phyloP scores from a whole-genome alignment of 768 basidiomycete species.

The Tricholomella constricta region DNA sequence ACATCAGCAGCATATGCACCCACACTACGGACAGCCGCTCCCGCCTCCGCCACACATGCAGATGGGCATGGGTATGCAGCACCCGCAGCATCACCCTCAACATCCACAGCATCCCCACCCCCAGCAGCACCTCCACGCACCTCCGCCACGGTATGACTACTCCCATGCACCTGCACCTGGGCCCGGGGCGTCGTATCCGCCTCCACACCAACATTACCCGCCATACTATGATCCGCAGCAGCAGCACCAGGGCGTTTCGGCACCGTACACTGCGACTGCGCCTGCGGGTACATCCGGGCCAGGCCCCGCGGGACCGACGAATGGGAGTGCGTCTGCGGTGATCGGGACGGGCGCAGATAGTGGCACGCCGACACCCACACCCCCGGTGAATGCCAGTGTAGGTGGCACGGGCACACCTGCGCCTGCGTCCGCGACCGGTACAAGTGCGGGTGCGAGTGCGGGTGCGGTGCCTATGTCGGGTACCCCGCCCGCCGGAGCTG shows the following conservation, averaged over 20 bases:
- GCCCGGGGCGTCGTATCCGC: slow-evolving; percentile 2
- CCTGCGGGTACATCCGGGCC: background rate
- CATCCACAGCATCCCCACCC: background rate
- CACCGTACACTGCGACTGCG: no score
- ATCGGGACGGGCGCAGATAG: background rate
- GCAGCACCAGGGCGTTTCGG: background rate
- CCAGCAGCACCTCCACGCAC: slow-evolving; percentile 14
- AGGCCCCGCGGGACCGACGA: background rate
- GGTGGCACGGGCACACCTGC: background rate
- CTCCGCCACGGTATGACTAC: slow-evolving; percentile 10
- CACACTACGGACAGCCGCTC: background rate
- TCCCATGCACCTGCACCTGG: background rate
- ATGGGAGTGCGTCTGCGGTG: background rate
- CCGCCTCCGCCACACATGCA: background rate
- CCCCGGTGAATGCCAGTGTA: background rate
- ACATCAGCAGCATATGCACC: slow-evolving; percentile 2
- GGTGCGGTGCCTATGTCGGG: background rate
- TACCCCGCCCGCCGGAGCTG: background rate
- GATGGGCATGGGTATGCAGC: background rate
- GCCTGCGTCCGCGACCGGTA: background rate
- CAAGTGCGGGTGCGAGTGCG: background rate
- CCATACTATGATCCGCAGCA: slow-evolving; percentile 3
- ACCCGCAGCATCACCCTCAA: background rate
- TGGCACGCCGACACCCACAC: slow-evolving; percentile 3
- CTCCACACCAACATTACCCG: slow-evolving; percentile 13